These are phyloP conservation scores for Haplosporangium gracile DNA, from an alignment of 192 early-diverging fungal species.

Conservation along the genomic window DNA sequence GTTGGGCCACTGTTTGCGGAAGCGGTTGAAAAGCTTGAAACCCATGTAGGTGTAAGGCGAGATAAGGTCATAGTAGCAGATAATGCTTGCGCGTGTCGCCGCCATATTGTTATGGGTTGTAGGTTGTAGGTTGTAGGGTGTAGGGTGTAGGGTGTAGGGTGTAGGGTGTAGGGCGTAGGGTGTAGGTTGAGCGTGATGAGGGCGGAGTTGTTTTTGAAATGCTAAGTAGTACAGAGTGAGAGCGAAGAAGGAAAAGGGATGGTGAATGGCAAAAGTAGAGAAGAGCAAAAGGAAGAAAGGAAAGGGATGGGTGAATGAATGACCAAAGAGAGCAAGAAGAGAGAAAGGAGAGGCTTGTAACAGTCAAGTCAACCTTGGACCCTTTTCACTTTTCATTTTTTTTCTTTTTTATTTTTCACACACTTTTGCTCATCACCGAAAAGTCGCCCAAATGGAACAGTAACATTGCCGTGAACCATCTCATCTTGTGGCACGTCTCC, in stretches of 20 bases:
- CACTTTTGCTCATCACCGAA: no score
- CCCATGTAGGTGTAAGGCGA: slow-evolving; percentile 54
- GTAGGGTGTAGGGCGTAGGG: no score
- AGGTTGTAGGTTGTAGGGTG: background rate
- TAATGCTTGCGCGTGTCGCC: slow-evolving; percentile 33
- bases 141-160: no score
- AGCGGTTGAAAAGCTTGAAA: slow-evolving; percentile 35
- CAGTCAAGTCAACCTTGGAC: background rate
- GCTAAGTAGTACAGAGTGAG: background rate
- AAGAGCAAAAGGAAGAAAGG: background rate
- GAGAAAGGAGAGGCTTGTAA: background rate
- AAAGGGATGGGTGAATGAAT: background rate
- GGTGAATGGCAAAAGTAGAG: background rate
- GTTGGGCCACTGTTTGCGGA: slow-evolving; percentile 33
- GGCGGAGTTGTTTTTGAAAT: background rate
- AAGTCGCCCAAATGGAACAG: no score
- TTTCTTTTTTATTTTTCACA: no score
- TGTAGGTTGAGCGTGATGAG: background rate
- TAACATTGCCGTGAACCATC: no score
- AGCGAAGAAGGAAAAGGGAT: background rate
- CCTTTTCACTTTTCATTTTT: no score
- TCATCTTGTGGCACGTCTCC: no score
- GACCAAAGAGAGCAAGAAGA: background rate
- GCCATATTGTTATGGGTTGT: background rate
- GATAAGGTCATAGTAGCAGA: slow-evolving; percentile 44